Evolutionary conservation across 139 green algal species (phyloP).

Genomic region (Chlamydomonas eustigma): DNA sequence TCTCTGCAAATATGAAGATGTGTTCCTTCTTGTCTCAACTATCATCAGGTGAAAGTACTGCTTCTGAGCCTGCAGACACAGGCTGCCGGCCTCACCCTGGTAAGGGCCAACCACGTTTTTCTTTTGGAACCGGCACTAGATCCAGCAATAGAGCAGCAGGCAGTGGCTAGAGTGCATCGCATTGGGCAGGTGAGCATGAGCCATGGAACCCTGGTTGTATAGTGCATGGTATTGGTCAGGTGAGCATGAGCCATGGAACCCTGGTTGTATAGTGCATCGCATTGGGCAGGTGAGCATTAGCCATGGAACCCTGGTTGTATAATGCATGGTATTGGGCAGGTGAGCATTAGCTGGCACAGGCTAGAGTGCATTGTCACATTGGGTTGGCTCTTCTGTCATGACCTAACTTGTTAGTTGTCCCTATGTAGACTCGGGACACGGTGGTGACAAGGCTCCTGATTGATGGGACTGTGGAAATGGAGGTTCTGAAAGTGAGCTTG

Average conservation of each 20-base stretch:
- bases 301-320: no score
- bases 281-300: no score
- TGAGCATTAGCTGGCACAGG: no score
- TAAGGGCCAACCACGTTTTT: slow-evolving; percentile 60
- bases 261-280: no score
- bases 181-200: slow-evolving; percentile 77
- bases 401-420: neutral
- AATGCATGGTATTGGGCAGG: no score
- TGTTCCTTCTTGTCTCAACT: neutral
- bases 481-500: slow-evolving; percentile 29
- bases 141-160: slow-evolving; percentile 76
- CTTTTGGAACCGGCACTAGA: slow-evolving; percentile 68
- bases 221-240: no score
- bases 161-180: slow-evolving; percentile 69
- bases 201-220: no score
- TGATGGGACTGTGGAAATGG: slow-evolving; percentile 47
- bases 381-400: no score
- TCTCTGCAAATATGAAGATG: neutral
- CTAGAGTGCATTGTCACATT: no score
- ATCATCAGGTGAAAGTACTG: slow-evolving; percentile 6
- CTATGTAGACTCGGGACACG: neutral
- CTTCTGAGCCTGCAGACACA: slow-evolving; percentile 9
- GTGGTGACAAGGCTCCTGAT: slow-evolving; percentile 46
- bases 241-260: no score
- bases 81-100: slow-evolving; percentile 12